Base-by-base conservation (phyloP, 495 filamentous ascomycete genomes). In the Penicillium manginii region DNA sequence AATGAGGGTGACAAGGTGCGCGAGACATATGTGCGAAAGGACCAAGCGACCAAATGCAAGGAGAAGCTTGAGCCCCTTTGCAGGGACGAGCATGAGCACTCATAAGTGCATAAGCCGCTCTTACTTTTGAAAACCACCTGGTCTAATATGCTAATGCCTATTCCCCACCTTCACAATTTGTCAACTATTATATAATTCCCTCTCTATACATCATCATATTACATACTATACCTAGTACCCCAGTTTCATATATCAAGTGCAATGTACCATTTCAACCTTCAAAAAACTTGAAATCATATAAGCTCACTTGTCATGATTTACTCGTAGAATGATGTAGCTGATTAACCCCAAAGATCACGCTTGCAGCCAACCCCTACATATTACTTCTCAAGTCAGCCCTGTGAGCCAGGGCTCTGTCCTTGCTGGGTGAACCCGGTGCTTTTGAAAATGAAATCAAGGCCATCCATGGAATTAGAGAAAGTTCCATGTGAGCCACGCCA, bases 1-100 rank as follows among this genome's bases (percentile, higher is more conserved):
- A 78, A 86, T 26, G 76, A 88, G 50, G 88, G 86, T 0, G 86
- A 91, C 67, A 72, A 80, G 0, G 73, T 93, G 12, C 85, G 87
- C 0, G 89, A 91, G 74, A 76, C 81, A 8, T 79, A 80, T 78
- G 64, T 88, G 32, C 74, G 81, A 23, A 77, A 78, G 50, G 57
- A 55, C n/a, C 52, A 53, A 9, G 57, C 62, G 12, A 69, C 63
- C 37, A 71, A 68, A 55, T 68, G 67, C 42, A 63, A 58, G 48
- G 65, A 65, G 26, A 58, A 57, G 21, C 45, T 47, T 22, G 45
- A 29, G 6, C 9, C 26, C n/a, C n/a, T n/a, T n/a, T 68, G 67
- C 40, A 65, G 55, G 48, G 64, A 65, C 21, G 55, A 57, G 7
- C 45, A 23, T 14, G 45, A 22, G 19, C 45, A 47, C 40, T 21